phyloP scores from a whole-genome alignment of 257 asterid species.

The Scutellaria baicalensis region DNA sequence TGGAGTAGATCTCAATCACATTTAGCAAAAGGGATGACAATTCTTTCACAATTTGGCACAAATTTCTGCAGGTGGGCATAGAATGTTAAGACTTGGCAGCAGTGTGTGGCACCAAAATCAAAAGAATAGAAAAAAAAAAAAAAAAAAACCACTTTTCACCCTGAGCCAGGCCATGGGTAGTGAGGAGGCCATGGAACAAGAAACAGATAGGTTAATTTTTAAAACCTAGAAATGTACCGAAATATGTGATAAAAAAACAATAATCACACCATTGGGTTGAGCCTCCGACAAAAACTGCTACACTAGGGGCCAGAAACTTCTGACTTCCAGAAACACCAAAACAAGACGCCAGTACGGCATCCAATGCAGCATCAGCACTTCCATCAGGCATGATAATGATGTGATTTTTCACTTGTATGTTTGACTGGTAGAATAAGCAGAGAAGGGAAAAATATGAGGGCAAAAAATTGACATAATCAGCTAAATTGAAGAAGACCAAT shows the following conservation, averaged over 20 bases:
- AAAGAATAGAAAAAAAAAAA: neutral
- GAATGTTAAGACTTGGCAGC: neutral
- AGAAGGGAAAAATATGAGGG: neutral
- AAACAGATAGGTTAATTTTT: neutral
- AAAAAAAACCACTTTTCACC: neutral
- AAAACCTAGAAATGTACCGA: neutral
- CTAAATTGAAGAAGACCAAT: neutral
- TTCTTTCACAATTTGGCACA: neutral
- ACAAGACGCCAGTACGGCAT: conserved; percentile 36
- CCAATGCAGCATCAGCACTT: conserved; percentile 39
- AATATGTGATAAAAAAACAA: neutral
- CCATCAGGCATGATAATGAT: conserved; percentile 43
- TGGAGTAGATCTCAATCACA: neutral
- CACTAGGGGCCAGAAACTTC: conserved; percentile 30
- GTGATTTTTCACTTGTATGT: conserved; percentile 36
- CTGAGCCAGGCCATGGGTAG: neutral
- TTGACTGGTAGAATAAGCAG: conserved; percentile 21
- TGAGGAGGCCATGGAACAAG: neutral
- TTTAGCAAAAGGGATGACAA: neutral
- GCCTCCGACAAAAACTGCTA: conserved; percentile 38
- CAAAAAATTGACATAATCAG: neutral
- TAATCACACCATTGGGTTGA: conserved; percentile 30
- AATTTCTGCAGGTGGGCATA: neutral
- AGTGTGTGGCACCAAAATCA: neutral
- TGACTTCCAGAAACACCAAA: conserved; percentile 39